phyloP scores from a whole-genome alignment of 2,329 filamentous ascomycete species.

The Epichloe gansuensis region DNA sequence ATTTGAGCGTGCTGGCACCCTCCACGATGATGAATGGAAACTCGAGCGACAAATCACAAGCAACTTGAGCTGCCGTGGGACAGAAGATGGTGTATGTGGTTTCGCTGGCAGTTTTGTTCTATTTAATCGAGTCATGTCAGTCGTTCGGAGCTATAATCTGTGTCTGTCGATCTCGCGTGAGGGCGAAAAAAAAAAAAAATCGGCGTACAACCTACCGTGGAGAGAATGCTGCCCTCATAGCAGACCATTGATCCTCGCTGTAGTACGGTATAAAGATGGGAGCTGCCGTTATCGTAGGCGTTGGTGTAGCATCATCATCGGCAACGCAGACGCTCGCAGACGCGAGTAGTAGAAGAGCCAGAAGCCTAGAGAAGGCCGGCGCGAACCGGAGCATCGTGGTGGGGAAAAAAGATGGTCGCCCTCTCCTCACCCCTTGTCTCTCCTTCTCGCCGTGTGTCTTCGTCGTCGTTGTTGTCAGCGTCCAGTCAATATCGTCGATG shows the following conservation, averaged over 20 bases:
- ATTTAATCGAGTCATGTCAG: neutral
- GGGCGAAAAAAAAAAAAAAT: neutral
- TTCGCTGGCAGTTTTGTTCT: constrained; percentile 24
- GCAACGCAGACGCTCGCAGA: constrained; percentile 1
- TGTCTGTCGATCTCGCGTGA: neutral
- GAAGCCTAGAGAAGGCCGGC: neutral
- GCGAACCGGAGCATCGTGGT: neutral
- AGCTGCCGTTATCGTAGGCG: constrained; percentile 25
- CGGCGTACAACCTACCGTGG: constrained; percentile 22
- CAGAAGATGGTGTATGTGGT: constrained; percentile 40
- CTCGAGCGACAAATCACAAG: constrained; percentile 32
- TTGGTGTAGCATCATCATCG: constrained; percentile 6
- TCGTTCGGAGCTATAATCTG: neutral
- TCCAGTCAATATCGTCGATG: neutral
- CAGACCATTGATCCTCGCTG: constrained; percentile 27
- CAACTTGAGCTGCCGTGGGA: constrained; percentile 25
- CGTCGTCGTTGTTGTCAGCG: neutral
- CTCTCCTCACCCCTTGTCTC: neutral
- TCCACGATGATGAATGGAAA: constrained; percentile 36
- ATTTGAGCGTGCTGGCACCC: constrained; percentile 31
- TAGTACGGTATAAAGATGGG: constrained; percentile 35
- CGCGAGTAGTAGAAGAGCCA: constrained; percentile 12
- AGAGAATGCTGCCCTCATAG: constrained; percentile 34
- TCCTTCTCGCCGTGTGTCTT: neutral
- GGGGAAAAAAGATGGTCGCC: neutral